Conservation (phyloP, 768 basidiomycete genomes). For the Rhodosporidiobolus sp. region DNA sequence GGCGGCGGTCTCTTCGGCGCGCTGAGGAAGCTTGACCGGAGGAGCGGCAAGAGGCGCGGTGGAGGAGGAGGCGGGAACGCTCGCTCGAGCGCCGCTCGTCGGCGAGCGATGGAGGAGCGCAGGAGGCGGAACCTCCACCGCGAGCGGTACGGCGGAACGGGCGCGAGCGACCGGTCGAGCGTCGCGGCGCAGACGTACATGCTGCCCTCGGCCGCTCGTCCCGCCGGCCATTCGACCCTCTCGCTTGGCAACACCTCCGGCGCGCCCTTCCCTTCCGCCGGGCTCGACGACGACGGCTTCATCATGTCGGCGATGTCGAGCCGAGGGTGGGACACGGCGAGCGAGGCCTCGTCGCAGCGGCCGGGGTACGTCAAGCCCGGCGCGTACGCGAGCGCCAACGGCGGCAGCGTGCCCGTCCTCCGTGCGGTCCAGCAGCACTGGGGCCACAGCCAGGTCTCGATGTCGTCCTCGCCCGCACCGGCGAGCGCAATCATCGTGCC, state of each 20-base stretch:
- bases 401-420: constrained; percentile 14
- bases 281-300: constrained; percentile 61
- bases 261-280: constrained; percentile 24
- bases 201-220: constrained; percentile 53
- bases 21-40: constrained; percentile 60
- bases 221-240: constrained; percentile 66
- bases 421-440: constrained; percentile 31
- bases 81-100: neutral
- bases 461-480: neutral
- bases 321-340: constrained; percentile 17
- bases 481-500: constrained; percentile 17
- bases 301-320: constrained; percentile 96
- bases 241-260: constrained; percentile 44
- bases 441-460: constrained; percentile 22
- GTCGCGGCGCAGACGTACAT: constrained; percentile 29
- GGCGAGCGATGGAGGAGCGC: constrained; percentile 34
- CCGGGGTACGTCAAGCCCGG: constrained; percentile 34
- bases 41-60: constrained; percentile 39
- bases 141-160: constrained; percentile 23
- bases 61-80: constrained; percentile 40
- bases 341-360: constrained; percentile 4
- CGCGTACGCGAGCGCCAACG: constrained; percentile 19
- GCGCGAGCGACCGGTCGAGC: constrained; percentile 25
- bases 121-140: constrained; percentile 16
- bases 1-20: constrained; percentile 87